These are phyloP conservation scores for Arctostaphylos glauca DNA, from an alignment of 148 eudicot species.

Conservation along the genomic window DNA sequence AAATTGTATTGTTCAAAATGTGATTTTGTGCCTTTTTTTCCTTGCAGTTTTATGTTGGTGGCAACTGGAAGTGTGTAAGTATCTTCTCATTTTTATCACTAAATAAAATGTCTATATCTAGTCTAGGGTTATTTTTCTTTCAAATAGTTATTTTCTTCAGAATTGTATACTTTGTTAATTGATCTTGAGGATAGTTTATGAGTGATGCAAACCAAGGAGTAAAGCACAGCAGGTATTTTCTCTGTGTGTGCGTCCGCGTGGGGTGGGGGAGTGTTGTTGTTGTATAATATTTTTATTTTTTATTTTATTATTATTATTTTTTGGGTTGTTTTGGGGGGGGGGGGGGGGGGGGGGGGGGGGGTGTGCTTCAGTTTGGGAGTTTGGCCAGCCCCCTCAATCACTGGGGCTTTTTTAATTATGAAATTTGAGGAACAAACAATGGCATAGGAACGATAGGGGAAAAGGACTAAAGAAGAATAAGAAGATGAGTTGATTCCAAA, in stretches of 20 bases:
- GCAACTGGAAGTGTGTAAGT: constrained; percentile 99
- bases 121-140: neutral
- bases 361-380: neutral
- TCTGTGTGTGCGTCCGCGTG: too few relatives aligned
- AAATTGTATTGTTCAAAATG: neutral
- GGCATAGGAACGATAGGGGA: neutral
- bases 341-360: neutral
- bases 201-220: neutral
- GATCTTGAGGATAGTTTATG: neutral
- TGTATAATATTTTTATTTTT: neutral
- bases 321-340: neutral
- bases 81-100: constrained; percentile 9
- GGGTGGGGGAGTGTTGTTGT: neutral
- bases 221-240: neutral
- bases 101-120: neutral
- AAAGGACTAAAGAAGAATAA: neutral
- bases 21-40: constrained; percentile 20
- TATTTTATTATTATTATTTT: neutral
- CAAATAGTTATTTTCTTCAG: neutral
- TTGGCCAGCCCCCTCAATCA: neutral
- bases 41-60: constrained; percentile 98
- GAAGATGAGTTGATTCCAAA: neutral
- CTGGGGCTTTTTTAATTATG: neutral
- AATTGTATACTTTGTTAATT: neutral
- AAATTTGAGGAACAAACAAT: neutral